Conservation (phyloP, 2,329 filamentous ascomycete genomes). For the Orbilia oligospora region DNA sequence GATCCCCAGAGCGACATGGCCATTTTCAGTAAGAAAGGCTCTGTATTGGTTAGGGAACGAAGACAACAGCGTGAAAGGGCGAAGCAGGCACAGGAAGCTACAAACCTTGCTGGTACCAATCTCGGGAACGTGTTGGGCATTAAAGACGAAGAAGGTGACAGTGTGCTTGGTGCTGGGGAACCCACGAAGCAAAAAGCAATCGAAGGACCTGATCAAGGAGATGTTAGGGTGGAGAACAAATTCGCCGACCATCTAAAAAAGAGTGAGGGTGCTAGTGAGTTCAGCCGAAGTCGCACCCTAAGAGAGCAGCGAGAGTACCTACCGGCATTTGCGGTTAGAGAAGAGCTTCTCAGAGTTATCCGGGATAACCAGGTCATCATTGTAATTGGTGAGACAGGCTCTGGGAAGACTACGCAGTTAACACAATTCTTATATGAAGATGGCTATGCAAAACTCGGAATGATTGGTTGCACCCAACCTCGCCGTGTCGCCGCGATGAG, state of each 20-base stretch:
- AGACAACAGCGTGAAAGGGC: conserved; percentile 93
- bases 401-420: conserved; percentile 96
- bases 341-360: conserved; percentile 91
- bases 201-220: conserved; percentile 77
- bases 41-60: conserved; percentile 89
- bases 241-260: conserved; percentile 93
- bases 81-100: conserved; percentile 94
- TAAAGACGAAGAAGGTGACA: conserved; percentile 90
- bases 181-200: conserved; percentile 70
- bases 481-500: conserved; percentile 98
- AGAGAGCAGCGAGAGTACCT: conserved; percentile 92
- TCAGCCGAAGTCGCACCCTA: conserved; percentile 91
- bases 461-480: conserved; percentile 97
- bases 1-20: conserved; percentile 99
- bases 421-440: conserved; percentile 97
- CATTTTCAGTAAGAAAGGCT: conserved; percentile 95
- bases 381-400: conserved; percentile 96
- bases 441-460: conserved; percentile 86
- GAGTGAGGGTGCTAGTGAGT: conserved; percentile 83
- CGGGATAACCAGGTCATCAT: conserved; percentile 97
- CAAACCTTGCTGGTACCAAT: conserved; percentile 90
- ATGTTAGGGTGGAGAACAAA: conserved; percentile 76
- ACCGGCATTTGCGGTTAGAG: conserved; percentile 94
- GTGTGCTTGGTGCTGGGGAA: conserved; percentile 74
- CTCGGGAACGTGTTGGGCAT: conserved; percentile 96